Percentiles rank a stretch among this genome's conserved stretches.
Conservation (phyloP, 2,329 filamentous ascomycete genomes). For the Colletotrichum tropicicola region DNA sequence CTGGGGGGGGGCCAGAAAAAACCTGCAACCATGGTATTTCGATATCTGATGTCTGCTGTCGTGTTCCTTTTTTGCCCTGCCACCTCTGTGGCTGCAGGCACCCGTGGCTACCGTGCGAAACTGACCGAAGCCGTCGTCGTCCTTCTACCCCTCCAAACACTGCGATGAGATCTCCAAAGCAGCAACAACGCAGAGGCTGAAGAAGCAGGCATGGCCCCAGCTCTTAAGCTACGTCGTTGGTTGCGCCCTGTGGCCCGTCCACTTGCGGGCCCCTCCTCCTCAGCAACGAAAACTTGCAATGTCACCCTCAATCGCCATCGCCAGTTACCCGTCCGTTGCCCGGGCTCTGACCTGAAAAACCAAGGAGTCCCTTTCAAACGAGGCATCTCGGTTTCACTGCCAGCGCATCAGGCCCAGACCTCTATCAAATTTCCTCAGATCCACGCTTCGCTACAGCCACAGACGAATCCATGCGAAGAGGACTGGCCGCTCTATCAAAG, state of each 20-base stretch:
- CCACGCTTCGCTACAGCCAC: not conserved
- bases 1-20: not conserved
- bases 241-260: not conserved
- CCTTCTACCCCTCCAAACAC: no score
- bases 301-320: not conserved
- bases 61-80: not conserved
- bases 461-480: constrained; percentile 7
- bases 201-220: constrained; percentile 12
- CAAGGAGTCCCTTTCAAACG: not conserved
- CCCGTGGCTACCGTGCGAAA: no score
- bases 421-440: not conserved
- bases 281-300: constrained; percentile 13
- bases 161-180: no score
- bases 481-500: not conserved
- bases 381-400: not conserved
- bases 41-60: not conserved
- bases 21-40: constrained; percentile 22
- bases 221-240: constrained; percentile 4
- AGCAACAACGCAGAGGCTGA: not conserved
- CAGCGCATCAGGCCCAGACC: not conserved
- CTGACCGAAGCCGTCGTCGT: no score
- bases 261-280: constrained; percentile 10
- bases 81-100: not conserved
- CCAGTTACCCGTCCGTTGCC: not conserved
- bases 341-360: not conserved